A percentile compares a stretch with the other conserved stretches of the same genome.
These are phyloP conservation scores for Trichophyton simii DNA, from an alignment of 2,329 filamentous ascomycete genomes.

Conservation along the genomic window DNA sequence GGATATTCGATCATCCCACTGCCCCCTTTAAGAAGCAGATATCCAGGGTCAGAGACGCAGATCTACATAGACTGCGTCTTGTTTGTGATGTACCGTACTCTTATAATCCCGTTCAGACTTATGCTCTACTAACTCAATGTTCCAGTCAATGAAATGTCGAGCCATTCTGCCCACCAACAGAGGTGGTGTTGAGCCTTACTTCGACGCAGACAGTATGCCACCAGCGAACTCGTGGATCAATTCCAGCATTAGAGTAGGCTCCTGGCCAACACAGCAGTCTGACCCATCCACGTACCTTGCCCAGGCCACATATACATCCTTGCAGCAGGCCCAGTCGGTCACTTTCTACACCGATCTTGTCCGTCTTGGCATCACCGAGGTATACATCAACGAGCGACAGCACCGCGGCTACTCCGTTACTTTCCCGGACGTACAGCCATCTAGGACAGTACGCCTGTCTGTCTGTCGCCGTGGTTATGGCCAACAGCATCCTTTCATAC, in stretches of 20 bases:
- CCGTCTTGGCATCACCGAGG: not conserved
- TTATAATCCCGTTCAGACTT: not conserved
- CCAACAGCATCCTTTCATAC: not conserved
- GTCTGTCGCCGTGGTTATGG: not conserved
- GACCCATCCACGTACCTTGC: not conserved
- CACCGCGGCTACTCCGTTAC: not conserved
- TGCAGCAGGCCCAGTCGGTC: not conserved
- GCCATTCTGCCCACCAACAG: not conserved
- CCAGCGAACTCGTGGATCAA: not conserved
- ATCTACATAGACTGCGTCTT: not conserved
- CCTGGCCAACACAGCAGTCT: not conserved
- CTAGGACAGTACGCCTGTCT: not conserved
- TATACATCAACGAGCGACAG: not conserved
- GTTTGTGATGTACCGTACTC: constrained; percentile 2
- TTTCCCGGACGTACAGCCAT: not conserved
- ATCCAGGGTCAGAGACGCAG: constrained; percentile 1
- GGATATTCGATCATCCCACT: constrained; percentile 2
- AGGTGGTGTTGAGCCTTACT: not conserved
- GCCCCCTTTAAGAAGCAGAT: constrained; percentile 2
- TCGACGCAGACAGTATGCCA: not conserved
- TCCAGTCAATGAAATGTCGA: constrained; percentile 8
- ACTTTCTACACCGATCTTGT: not conserved
- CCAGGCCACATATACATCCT: not conserved
- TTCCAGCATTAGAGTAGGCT: not conserved
- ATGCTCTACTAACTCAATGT: not conserved